Base-by-base conservation (phyloP, 2,329 filamentous ascomycete genomes). In the Lecanosticta acicola region DNA sequence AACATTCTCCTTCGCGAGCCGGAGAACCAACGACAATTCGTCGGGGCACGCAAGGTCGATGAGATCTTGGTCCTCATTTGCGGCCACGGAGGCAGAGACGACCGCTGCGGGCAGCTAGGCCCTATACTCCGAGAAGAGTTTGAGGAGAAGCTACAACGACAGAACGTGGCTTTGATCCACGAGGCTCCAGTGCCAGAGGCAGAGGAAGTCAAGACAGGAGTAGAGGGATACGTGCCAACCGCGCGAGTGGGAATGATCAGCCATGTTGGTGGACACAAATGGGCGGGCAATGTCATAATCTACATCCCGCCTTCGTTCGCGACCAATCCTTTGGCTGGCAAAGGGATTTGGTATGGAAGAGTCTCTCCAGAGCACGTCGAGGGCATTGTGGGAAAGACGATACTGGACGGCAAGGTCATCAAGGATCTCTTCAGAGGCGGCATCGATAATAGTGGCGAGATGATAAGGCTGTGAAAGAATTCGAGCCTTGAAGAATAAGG, bases 191-290 rank as follows among this genome's bases (percentile, higher is more conserved):
- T 45, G 13, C 48, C 53, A 1, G 49, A 54, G 13, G 46, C 52
- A 4, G 43, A 47, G 33, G 59, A 68, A n/a, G 60, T 71, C 3
- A 55, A 60, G 9, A 60, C 61, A 3, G 61, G 64, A 5, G 56
- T 57, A 10, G 37, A 53, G 13, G 59, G 48, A 49, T 54, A 55
- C 49, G 42, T 50, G 9, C 53, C 55, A 4, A 69, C 74, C 1
- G 84, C 81, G 1, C 71, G 81, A 39, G 77, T 90, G 0, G 87
- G 79, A 0, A 59, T 84, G 44, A 85, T 90, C 45, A 87, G 83
- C 50, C 87, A 94, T 59, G 82, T 94, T 43, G 86, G 87, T 1
- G 87, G 87, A 0, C 87, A 94, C 67, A 90, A 89, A 64, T 91
- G 84, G 63, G 87, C 87, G 0, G 87, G 87, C 1, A 94, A 94